phyloP scores from a whole-genome alignment of 352 stramenopile genomes.

The Phytophthora chlamydospora region DNA sequence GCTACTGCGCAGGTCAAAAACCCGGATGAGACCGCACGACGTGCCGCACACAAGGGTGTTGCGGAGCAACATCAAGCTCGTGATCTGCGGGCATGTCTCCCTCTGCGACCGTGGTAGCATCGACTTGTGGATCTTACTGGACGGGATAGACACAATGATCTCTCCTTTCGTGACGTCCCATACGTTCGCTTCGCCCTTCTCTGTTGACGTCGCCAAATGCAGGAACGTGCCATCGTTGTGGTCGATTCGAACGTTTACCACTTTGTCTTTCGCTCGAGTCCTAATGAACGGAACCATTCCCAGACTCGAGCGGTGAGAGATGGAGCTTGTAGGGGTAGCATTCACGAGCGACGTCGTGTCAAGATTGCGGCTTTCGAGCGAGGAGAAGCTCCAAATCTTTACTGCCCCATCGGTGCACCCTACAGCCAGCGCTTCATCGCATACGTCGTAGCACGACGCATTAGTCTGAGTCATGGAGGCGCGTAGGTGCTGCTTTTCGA shows the following conservation, averaged over 20 bases:
- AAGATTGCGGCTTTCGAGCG: constrained; percentile 57
- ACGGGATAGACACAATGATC: constrained; percentile 78
- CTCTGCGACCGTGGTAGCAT: constrained; percentile 71
- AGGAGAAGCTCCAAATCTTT: constrained; percentile 84
- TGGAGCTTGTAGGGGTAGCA: constrained; percentile 61
- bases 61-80: constrained; percentile 87
- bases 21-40: constrained; percentile 86
- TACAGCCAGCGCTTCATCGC: constrained; percentile 81
- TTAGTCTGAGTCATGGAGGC: constrained; percentile 71
- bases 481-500: constrained; percentile 70
- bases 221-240: constrained; percentile 83
- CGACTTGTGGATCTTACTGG: constrained; percentile 85
- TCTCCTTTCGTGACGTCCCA: constrained; percentile 90
- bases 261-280: constrained; percentile 77
- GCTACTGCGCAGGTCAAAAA: constrained; percentile 85
- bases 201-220: constrained; percentile 82
- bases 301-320: constrained; percentile 82
- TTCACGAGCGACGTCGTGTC: constrained; percentile 59
- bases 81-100: constrained; percentile 77
- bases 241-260: constrained; percentile 81
- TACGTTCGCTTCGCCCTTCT: constrained; percentile 88
- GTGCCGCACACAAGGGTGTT: constrained; percentile 89
- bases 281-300: constrained; percentile 87
- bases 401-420: constrained; percentile 79
- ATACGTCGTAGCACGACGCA: constrained; percentile 80